Conservation (phyloP, 768 basidiomycete species). For the Pisolithus tinctorius region DNA sequence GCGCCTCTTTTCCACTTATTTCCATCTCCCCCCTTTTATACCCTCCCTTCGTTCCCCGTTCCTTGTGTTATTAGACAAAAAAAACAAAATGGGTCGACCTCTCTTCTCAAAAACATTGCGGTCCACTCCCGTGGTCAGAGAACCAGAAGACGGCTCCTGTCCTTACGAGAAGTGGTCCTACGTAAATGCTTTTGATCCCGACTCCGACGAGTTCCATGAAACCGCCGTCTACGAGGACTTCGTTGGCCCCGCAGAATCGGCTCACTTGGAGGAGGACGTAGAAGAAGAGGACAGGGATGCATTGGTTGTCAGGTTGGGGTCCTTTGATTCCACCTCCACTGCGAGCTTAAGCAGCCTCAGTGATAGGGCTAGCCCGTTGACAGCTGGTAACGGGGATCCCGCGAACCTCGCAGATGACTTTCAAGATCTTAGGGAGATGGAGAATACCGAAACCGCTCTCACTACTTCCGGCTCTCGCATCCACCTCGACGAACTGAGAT, state of each 20-base stretch:
- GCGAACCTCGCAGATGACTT: constrained; percentile 34
- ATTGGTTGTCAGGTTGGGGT: constrained; percentile 23
- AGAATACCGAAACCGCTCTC: constrained; percentile 2
- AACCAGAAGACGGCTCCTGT: constrained; percentile 36
- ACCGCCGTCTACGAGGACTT: constrained; percentile 61
- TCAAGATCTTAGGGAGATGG: constrained; percentile 18
- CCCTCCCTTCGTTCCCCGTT: not conserved
- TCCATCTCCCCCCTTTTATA: constrained; percentile 6
- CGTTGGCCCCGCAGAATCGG: constrained; percentile 33
- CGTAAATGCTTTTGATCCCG: constrained; percentile 68
- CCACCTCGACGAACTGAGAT: constrained; percentile 14
- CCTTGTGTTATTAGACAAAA: constrained; percentile 23
- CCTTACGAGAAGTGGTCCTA: constrained; percentile 55
- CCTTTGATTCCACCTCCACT: constrained; percentile 26
- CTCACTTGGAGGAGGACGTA: constrained; percentile 7
- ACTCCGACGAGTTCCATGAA: constrained; percentile 72
- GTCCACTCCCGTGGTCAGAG: constrained; percentile 34
- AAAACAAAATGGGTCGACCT: constrained; percentile 48
- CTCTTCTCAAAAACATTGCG: constrained; percentile 45
- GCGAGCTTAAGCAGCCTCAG: constrained; percentile 38
- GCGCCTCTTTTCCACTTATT: not conserved
- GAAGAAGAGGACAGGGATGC: constrained; percentile 30
- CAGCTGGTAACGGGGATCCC: constrained; percentile 36
- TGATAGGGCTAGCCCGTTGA: constrained; percentile 45
- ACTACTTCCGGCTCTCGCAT: constrained; percentile 14